These are phyloP conservation scores for Gaertneriomyces semiglobifer DNA, from an alignment of 192 early-diverging fungal species.

Conservation along the genomic window DNA sequence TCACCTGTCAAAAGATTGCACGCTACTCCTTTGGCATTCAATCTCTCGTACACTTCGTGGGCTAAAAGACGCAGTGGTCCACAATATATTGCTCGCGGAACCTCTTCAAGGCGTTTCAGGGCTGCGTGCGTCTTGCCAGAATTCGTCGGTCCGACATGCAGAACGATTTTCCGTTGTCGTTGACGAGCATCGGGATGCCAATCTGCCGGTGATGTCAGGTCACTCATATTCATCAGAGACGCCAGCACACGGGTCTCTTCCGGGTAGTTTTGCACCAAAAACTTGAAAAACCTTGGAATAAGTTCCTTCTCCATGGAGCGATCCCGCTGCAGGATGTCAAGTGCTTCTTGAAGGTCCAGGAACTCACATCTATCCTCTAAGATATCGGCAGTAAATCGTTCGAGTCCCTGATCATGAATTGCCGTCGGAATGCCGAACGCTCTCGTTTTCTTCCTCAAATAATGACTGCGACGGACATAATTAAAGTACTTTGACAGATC, in stretches of 20 bases:
- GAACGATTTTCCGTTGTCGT: conserved; percentile 75
- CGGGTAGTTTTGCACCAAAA: conserved; percentile 15
- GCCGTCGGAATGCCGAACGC: neutral
- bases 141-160: conserved; percentile 97
- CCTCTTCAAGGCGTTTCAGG: conserved; percentile 63
- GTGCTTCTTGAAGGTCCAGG: too few relatives aligned
- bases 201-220: conserved; percentile 75
- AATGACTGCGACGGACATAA: too few relatives aligned
- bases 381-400: too few relatives aligned
- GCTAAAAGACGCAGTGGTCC: conserved; percentile 90
- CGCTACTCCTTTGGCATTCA: conserved; percentile 69
- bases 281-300: conserved; percentile 35
- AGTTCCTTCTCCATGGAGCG: conserved; percentile 32
- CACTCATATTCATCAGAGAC: conserved; percentile 52
- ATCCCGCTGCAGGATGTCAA: too few relatives aligned
- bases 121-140: conserved; percentile 94
- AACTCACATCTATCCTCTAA: too few relatives aligned
- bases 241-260: conserved; percentile 8
- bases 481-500: too few relatives aligned
- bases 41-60: conserved; percentile 85
- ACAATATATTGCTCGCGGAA: conserved; percentile 72
- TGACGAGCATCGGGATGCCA: conserved; percentile 72
- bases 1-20: conserved; percentile 91
- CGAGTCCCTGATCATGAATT: conserved; percentile 15
- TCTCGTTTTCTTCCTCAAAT: too few relatives aligned